Evolutionary conservation across 306 rosid genomes (phyloP), one percentile per base, ranked within the genome.

Genomic region (Prunus armeniaca): DNA sequence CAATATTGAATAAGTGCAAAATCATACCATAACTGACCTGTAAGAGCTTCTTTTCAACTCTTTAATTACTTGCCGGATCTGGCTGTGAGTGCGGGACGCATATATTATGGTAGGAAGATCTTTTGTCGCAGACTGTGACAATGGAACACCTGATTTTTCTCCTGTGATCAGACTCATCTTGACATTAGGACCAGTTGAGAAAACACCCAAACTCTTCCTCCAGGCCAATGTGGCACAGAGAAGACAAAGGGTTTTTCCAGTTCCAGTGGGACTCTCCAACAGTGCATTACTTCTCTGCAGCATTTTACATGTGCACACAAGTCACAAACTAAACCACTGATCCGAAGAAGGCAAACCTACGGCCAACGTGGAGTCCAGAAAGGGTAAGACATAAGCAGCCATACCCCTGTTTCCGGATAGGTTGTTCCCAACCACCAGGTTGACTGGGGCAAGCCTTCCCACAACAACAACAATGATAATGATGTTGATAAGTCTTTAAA

Each of bases 221-320:
- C 97, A 95, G 24, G 96, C 96, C 84, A 95, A 74, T 32, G 97
- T 89, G 76, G 98, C 98, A 55, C 98, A 95, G 2, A 95, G 92
- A 84, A 95, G 96, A 87, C 97, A 95, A 22, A 95, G 85, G 3
- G 98, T 95, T 82, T 95, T 95, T 63, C 98, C 98, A 50, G 98
- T 95, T 76, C 98, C 97, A 2, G 97, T 92, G 11, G 98, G 98
- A 87, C 98, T 95, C 91, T 95, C 98, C 89, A 95, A 74, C 69
- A 95, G 83, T 41, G 98, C 98, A 71, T 95, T 95, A 60, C 89
- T 52, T 78, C 77, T 89, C 98, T 94, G 87, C 79, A 85, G 79
- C 61, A 52, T 79, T 47, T 54, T 73, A 78, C 51, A 13, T 12
- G 34, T 18, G 75, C 20, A 12, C 10, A 28, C 58, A 69, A 41